Evolutionary conservation across 2,329 filamentous ascomycete genomes (phyloP).

Genomic region (Ceratocystis albifundus): DNA sequence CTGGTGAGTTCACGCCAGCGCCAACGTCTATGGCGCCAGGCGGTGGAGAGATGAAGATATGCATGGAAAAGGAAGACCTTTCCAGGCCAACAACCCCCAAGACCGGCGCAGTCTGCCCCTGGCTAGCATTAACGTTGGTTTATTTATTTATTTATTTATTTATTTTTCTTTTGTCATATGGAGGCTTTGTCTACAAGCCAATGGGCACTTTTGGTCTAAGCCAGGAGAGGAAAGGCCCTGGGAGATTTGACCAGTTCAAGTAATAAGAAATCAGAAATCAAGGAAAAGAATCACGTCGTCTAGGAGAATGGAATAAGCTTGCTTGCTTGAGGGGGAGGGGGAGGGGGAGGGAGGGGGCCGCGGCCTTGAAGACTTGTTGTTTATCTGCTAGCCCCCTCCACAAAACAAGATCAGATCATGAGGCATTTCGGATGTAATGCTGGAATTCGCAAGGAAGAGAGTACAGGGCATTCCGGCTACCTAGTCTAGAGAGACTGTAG

Average conservation of each 20-base stretch:
- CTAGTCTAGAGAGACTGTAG: no score
- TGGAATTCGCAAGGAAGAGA: no score
- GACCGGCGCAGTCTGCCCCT: not conserved
- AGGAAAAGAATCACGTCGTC: not conserved
- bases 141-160: no score
- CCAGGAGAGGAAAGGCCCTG: not conserved
- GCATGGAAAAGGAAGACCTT: not conserved
- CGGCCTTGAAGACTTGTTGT: no score
- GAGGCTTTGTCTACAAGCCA: not conserved
- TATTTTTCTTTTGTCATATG: no score
- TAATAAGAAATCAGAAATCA: not conserved
- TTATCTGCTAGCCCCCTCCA: no score
- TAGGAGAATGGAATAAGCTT: not conserved
- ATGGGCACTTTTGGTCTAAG: not conserved
- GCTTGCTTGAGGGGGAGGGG: no score
- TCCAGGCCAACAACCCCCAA: not conserved
- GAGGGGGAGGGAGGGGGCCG: no score
- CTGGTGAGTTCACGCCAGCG: not conserved
- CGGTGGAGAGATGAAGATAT: constrained; percentile 4
- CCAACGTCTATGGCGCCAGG: not conserved
- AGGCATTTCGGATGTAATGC: no score
- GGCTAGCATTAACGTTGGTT: constrained; percentile 7
- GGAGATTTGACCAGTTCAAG: not conserved
- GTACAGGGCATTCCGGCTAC: no score
- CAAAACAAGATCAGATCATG: no score